Conservation (phyloP, 371 early-diverging fungal species). For the Basidiobolus heterosporus region DNA sequence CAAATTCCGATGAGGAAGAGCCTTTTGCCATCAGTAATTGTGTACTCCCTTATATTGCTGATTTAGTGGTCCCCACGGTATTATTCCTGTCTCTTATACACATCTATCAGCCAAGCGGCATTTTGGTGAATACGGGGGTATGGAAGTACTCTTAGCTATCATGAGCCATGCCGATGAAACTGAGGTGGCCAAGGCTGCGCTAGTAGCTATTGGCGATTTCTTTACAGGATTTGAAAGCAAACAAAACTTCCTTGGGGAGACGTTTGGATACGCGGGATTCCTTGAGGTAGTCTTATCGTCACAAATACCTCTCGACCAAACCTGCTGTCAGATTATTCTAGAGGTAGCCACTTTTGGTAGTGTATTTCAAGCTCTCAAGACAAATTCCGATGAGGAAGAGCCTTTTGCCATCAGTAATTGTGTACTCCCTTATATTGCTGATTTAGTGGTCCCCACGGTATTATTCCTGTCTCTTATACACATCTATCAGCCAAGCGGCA, state of each 20-base stretch:
- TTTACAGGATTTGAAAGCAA: slow-evolving; percentile 20
- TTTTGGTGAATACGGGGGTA: slow-evolving; percentile 5
- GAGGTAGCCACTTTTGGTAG: slow-evolving; percentile 22
- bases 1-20: slow-evolving; percentile 12
- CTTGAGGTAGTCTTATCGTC: slow-evolving; percentile 17
- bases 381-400: slow-evolving; percentile 13
- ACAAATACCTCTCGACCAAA: slow-evolving; percentile 15
- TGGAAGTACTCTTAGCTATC: slow-evolving; percentile 1
- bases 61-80: slow-evolving; percentile 8
- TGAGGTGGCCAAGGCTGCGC: slow-evolving; percentile 19
- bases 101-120: slow-evolving; percentile 2
- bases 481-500: slow-evolving; percentile 2
- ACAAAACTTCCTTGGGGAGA: slow-evolving; percentile 12
- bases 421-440: slow-evolving; percentile 17
- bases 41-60: slow-evolving; percentile 17
- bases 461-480: no score
- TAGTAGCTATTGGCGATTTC: slow-evolving; percentile 19
- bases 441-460: slow-evolving; percentile 1
- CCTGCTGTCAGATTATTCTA: slow-evolving; percentile 17
- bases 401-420: slow-evolving; percentile 15
- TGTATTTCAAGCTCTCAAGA: slow-evolving; percentile 12
- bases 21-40: slow-evolving; percentile 15
- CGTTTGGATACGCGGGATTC: slow-evolving; percentile 20
- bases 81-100: no score
- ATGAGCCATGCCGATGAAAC: slow-evolving; percentile 12